phyloP scores from a whole-genome alignment of 495 filamentous ascomycete species.

The Aspergillus cristatus region DNA sequence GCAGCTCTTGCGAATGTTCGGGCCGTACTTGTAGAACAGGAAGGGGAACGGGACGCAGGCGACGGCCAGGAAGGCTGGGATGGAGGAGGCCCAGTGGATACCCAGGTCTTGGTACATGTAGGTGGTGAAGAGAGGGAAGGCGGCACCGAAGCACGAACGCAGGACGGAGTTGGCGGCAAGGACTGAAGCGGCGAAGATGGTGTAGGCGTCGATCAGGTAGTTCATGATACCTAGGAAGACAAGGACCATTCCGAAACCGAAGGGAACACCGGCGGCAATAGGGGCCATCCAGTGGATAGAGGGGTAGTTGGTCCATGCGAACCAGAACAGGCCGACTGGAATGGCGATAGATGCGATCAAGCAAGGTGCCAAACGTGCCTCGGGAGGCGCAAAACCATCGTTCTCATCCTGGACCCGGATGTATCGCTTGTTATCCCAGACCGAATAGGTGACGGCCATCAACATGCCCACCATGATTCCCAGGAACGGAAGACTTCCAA shows the following conservation, averaged over 20 bases:
- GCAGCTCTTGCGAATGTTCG: conserved; percentile 55
- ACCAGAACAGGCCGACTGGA: conserved; percentile 51
- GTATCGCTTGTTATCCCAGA: conserved; percentile 45
- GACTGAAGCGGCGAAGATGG: conserved; percentile 72
- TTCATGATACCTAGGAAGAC: conserved; percentile 71
- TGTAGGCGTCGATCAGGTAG: conserved; percentile 76
- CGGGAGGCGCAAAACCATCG: conserved; percentile 36
- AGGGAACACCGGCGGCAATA: conserved; percentile 56
- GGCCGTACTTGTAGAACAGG: conserved; percentile 71
- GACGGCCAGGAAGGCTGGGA: conserved; percentile 70
- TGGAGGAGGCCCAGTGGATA: conserved; percentile 69
- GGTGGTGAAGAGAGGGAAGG: conserved; percentile 75
- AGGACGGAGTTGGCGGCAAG: conserved; percentile 71
- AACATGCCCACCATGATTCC: conserved; percentile 83
- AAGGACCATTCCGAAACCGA: conserved; percentile 66
- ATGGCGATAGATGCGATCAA: conserved; percentile 34
- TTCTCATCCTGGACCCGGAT: conserved; percentile 23
- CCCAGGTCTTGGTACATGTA: conserved; percentile 69
- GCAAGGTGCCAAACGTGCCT: conserved; percentile 38
- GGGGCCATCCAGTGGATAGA: conserved; percentile 60
- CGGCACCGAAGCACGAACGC: conserved; percentile 63
- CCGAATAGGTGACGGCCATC: conserved; percentile 40
- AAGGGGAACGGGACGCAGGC: conserved; percentile 72
- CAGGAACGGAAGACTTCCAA: conserved; percentile 67
- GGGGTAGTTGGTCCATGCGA: conserved; percentile 62